Conservation (phyloP, 805 yeast species). For the Priceomyces haplophilus region DNA sequence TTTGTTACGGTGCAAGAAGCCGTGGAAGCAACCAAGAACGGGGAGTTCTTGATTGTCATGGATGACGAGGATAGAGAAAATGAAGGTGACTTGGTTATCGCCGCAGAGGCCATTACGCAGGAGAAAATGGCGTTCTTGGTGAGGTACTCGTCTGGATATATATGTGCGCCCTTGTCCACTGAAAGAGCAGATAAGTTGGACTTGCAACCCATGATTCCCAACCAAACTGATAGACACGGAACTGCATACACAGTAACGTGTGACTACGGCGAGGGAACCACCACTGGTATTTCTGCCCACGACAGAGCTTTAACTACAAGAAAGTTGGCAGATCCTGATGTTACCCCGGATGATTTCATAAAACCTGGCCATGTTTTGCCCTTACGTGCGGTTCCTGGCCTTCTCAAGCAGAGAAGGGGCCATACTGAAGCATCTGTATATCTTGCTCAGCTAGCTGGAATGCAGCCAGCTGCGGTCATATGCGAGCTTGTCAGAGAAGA, state of each 20-base stretch:
- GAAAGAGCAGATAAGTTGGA: conserved; percentile 76
- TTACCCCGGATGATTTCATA: conserved; percentile 64
- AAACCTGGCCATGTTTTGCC: conserved; percentile 96
- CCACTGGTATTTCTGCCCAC: conserved; percentile 94
- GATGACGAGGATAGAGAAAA: conserved; percentile 96
- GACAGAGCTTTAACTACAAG: conserved; percentile 86
- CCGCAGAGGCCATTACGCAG: conserved; percentile 79
- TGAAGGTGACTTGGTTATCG: conserved; percentile 93
- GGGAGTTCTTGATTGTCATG: conserved; percentile 90
- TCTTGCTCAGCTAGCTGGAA: conserved; percentile 69
- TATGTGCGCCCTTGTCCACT: conserved; percentile 83
- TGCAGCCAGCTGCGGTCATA: conserved; percentile 84
- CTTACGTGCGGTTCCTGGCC: conserved; percentile 83
- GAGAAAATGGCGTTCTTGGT: conserved; percentile 93
- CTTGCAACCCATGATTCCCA: conserved; percentile 72
- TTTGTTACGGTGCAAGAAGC: conserved; percentile 68
- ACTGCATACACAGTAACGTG: conserved; percentile 96
- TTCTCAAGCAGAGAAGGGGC: conserved; percentile 78
- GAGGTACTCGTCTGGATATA: conserved; percentile 83
- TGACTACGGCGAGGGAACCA: conserved; percentile 82
- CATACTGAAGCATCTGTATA: conserved; percentile 98
- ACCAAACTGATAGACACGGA: conserved; percentile 78
- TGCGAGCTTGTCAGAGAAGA: conserved; percentile 91
- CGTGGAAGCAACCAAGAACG: conserved; percentile 64
- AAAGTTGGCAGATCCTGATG: conserved; percentile 58